Conservation (phyloP, 768 basidiomycete genomes). For the Termitomyces titanicus region DNA sequence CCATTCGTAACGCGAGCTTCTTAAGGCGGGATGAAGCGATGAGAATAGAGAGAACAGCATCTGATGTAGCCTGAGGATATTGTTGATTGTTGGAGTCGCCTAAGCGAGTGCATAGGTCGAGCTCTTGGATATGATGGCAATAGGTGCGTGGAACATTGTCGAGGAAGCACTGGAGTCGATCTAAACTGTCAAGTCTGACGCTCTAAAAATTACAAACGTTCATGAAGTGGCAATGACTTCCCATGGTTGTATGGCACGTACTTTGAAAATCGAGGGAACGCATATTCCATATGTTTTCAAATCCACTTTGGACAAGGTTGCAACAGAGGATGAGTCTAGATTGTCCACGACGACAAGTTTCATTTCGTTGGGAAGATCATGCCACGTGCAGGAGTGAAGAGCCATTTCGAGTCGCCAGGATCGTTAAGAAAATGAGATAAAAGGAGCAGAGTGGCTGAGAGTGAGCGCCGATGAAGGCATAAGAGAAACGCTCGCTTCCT, state of each 20-base stretch:
- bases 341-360: conserved; percentile 52
- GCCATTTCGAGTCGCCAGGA: conserved; percentile 10
- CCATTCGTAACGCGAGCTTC: conserved; percentile 43
- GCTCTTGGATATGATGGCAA: conserved; percentile 46
- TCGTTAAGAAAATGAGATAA: conserved; percentile 5
- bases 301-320: conserved; percentile 46
- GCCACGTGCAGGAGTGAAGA: conserved; percentile 38
- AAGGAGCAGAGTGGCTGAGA: neutral
- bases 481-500: neutral
- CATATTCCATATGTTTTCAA: conserved; percentile 48
- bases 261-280: conserved; percentile 58
- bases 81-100: conserved; percentile 9
- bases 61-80: conserved; percentile 30
- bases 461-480: neutral
- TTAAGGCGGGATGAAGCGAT: conserved; percentile 42
- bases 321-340: conserved; percentile 42
- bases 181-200: conserved; percentile 44
- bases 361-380: conserved; percentile 61
- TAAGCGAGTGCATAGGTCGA: conserved; percentile 41
- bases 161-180: conserved; percentile 49
- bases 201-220: conserved; percentile 28
- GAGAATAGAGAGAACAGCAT: conserved; percentile 49
- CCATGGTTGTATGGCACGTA: conserved; percentile 22
- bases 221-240: conserved; percentile 6
- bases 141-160: conserved; percentile 55